phyloP scores from a whole-genome alignment of 2,329 filamentous ascomycete genomes.

The Fusarium pseudograminearum region DNA sequence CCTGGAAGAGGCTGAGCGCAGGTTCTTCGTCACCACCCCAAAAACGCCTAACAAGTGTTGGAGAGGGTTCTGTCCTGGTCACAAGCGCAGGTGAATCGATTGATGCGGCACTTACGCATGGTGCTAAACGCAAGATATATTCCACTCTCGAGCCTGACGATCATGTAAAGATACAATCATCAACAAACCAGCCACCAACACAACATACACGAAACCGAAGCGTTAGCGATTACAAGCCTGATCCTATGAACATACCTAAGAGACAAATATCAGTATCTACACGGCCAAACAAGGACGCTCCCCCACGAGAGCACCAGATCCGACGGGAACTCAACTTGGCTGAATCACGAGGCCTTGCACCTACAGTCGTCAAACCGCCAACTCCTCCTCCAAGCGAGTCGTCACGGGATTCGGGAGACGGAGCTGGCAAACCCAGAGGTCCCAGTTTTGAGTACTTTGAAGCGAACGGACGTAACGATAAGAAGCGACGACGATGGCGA shows the following conservation, averaged over 20 bases:
- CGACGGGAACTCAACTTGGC: conserved; percentile 86
- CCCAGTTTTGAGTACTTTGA: conserved; percentile 73
- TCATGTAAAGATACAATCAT: conserved; percentile 53
- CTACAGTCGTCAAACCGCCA: conserved; percentile 71
- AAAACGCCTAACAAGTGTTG: conserved; percentile 45
- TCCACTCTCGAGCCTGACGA: conserved; percentile 51
- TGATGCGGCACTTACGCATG: conserved; percentile 62
- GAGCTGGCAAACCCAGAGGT: conserved; percentile 57
- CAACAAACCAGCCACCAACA: conserved; percentile 28
- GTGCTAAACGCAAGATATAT: conserved; percentile 70
- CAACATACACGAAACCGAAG: conserved; percentile 80
- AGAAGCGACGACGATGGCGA: conserved; percentile 81
- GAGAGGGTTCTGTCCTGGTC: conserved; percentile 59
- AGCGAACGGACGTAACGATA: conserved; percentile 73
- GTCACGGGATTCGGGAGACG: conserved; percentile 60
- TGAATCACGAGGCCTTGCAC: conserved; percentile 78
- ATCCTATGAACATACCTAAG: conserved; percentile 74
- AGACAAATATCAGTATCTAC: conserved; percentile 81
- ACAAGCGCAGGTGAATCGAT: conserved; percentile 65
- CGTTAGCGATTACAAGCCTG: conserved; percentile 87
- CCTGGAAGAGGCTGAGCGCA: conserved; percentile 69
- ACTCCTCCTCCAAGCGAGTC: conserved; percentile 87
- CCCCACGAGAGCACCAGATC: conserved; percentile 59
- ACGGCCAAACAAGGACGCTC: conserved; percentile 57
- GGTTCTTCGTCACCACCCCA: conserved; percentile 59